Evolutionary conservation across 2,329 filamentous ascomycete species (phyloP).

Genomic region (Neurospora crassa): DNA sequence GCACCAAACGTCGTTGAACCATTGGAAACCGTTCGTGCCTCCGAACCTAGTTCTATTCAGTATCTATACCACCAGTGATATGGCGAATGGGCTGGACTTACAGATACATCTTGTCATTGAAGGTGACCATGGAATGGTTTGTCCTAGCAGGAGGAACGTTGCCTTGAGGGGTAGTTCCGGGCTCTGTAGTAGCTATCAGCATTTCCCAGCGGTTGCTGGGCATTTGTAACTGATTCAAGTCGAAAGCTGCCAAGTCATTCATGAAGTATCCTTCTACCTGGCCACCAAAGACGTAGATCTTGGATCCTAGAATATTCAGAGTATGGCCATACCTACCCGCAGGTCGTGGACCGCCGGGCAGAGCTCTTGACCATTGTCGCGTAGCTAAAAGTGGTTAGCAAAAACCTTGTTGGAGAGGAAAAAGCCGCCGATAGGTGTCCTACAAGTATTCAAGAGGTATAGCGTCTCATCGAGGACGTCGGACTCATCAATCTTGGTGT

Average conservation of each 20-base stretch:
- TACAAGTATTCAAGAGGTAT: constrained; percentile 95
- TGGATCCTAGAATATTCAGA: constrained; percentile 90
- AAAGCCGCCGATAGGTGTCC: constrained; percentile 23
- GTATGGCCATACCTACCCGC: constrained; percentile 93
- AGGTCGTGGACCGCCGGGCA: constrained; percentile 77
- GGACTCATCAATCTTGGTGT: constrained; percentile 91
- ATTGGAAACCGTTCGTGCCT: constrained; percentile 87
- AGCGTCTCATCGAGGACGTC: constrained; percentile 91
- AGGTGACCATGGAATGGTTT: constrained; percentile 88
- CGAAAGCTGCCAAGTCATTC: constrained; percentile 92
- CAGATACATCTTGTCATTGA: constrained; percentile 88
- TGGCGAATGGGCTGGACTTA: constrained; percentile 38
- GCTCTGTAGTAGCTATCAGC: constrained; percentile 66
- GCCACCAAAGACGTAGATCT: constrained; percentile 94
- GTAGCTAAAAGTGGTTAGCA: constrained; percentile 54
- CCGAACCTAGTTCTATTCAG: constrained; percentile 58
- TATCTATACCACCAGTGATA: constrained; percentile 3
- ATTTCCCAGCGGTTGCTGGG: constrained; percentile 91
- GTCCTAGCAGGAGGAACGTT: constrained; percentile 80
- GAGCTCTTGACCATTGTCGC: constrained; percentile 91
- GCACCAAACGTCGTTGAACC: constrained; percentile 99
- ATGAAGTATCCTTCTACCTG: constrained; percentile 98
- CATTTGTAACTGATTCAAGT: constrained; percentile 87
- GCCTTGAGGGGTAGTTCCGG: constrained; percentile 47
- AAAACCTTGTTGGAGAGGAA: background rate